Conservation (phyloP, 306 rosid genomes). For the Citrullus mucosospermus region DNA sequence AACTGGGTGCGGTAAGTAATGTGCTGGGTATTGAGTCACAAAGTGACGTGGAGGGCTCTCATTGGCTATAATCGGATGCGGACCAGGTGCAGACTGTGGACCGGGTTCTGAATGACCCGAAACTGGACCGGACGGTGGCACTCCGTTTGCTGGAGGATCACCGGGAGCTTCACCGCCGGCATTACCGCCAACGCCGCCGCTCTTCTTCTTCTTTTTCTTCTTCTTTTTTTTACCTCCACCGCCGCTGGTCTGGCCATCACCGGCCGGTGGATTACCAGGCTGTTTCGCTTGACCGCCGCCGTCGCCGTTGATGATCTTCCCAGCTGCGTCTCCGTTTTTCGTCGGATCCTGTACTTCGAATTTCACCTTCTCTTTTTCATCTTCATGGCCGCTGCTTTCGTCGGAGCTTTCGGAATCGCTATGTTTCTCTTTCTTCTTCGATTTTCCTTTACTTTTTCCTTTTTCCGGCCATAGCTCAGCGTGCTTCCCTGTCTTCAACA, state of each 20-base stretch:
- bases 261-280: not conserved
- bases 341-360: not conserved
- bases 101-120: not conserved
- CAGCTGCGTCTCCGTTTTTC: conserved; percentile 15
- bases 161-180: conserved; percentile 6
- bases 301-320: conserved; percentile 7
- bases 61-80: conserved; percentile 6
- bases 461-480: conserved; percentile 69
- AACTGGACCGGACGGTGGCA: not conserved
- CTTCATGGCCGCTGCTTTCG: conserved; percentile 5
- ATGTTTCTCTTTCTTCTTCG: conserved; percentile 18
- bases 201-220: conserved; percentile 68
- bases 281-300: not conserved
- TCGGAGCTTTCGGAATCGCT: conserved; percentile 15
- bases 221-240: conserved; percentile 33
- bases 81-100: conserved; percentile 3
- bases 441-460: conserved; percentile 36
- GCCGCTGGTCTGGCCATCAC: not conserved
- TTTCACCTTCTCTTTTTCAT: not conserved
- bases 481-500: conserved; percentile 55
- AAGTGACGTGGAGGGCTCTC: conserved; percentile 37
- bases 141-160: conserved; percentile 8
- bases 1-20: conserved; percentile 21
- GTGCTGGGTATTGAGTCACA: conserved; percentile 31
- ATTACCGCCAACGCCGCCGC: conserved; percentile 15